Conservation (phyloP, 2,329 filamentous ascomycete genomes). For the Pochonia chlamydosporia region DNA sequence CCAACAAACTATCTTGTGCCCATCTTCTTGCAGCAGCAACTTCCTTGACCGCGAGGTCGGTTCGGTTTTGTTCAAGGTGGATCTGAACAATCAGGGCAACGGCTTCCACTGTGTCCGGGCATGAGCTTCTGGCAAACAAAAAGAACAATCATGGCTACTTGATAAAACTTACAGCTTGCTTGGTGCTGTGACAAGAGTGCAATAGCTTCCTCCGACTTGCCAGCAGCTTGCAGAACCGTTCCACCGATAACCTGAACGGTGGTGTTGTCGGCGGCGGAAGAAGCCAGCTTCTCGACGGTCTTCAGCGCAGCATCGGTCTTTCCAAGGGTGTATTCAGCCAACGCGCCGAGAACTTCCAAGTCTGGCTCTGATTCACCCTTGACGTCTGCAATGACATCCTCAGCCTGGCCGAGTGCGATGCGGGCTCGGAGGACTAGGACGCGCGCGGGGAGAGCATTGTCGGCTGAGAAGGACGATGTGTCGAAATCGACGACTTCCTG, state of each 20-base stretch:
- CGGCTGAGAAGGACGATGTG: slow-evolving; percentile 67
- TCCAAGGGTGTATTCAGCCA: slow-evolving; percentile 62
- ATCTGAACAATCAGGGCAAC: slow-evolving; percentile 90
- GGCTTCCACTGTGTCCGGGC: slow-evolving; percentile 52
- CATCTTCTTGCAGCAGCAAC: slow-evolving; percentile 80
- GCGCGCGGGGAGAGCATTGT: slow-evolving; percentile 71
- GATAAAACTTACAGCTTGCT: slow-evolving; percentile 68
- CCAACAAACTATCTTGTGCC: slow-evolving; percentile 89
- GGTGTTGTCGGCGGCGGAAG: slow-evolving; percentile 63
- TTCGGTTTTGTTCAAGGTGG: slow-evolving; percentile 83
- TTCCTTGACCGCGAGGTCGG: slow-evolving; percentile 86
- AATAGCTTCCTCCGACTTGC: slow-evolving; percentile 80
- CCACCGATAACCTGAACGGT: slow-evolving; percentile 77
- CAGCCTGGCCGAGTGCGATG: slow-evolving; percentile 73
- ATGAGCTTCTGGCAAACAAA: slow-evolving; percentile 14
- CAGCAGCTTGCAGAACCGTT: slow-evolving; percentile 74
- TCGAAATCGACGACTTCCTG: slow-evolving; percentile 82
- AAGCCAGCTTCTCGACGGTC: slow-evolving; percentile 61
- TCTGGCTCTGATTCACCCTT: slow-evolving; percentile 64
- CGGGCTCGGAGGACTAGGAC: slow-evolving; percentile 76
- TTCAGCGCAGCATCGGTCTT: slow-evolving; percentile 56
- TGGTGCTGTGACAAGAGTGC: slow-evolving; percentile 76
- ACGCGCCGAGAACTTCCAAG: slow-evolving; percentile 67
- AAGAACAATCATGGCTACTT: neutral
- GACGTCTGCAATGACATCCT: slow-evolving; percentile 65